A percentile compares a stretch with the other conserved stretches of the same genome.
Conservation (phyloP, 352 stramenopile species). For the Phytophthora pluvialis region DNA sequence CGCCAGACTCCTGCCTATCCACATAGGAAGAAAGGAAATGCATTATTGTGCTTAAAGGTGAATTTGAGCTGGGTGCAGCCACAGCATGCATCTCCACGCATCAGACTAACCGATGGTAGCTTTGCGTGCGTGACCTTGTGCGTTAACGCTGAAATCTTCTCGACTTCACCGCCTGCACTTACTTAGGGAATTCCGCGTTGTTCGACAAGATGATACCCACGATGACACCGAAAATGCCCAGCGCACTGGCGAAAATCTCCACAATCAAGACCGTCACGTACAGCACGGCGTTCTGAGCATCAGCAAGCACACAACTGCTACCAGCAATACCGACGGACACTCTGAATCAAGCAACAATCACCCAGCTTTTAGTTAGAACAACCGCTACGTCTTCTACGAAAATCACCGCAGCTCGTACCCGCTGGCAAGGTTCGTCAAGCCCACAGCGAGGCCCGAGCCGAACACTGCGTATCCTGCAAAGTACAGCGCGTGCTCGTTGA, state of each 20-base stretch:
- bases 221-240: slow-evolving; percentile 99
- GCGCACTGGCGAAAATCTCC: slow-evolving; percentile 99
- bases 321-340: slow-evolving; percentile 98
- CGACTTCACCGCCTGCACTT: slow-evolving; percentile 22
- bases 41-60: slow-evolving; percentile 44
- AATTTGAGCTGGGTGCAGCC: slow-evolving; percentile 20
- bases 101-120: slow-evolving; percentile 4
- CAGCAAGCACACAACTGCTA: slow-evolving; percentile 97
- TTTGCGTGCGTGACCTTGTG: slow-evolving; percentile 1
- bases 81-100: slow-evolving; percentile 11
- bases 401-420: slow-evolving; percentile 54
- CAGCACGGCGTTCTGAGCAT: slow-evolving; percentile 97
- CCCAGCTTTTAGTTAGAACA: slow-evolving; percentile 9
- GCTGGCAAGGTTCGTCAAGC: slow-evolving; percentile 98
- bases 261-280: slow-evolving; percentile 99
- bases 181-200: slow-evolving; percentile 94
- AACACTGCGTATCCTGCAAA: slow-evolving; percentile 99
- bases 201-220: slow-evolving; percentile 99
- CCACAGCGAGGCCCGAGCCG: slow-evolving; percentile 96
- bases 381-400: neutral
- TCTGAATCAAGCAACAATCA: slow-evolving; percentile 42
- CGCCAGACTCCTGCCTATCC: neutral
- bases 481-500: slow-evolving; percentile 86
- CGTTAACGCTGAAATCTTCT: neutral
- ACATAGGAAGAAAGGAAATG: slow-evolving; percentile 33